Evolutionary conservation across 345 rosid genomes (phyloP).

Genomic region (Eucalyptus melliodora): DNA sequence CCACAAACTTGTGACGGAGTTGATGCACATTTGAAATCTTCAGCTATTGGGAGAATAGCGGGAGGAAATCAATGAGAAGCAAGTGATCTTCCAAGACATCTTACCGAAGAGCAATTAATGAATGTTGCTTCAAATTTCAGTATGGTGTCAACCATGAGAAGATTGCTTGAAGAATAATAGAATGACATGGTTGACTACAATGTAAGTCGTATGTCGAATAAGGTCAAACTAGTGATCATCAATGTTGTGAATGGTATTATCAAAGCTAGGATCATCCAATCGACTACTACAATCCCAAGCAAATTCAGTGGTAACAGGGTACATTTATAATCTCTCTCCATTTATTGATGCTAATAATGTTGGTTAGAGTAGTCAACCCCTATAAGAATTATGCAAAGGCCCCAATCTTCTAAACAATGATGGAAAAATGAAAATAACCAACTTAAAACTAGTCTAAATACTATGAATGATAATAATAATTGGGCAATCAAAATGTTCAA

Average conservation of each 20-base stretch:
- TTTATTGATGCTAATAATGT: neutral
- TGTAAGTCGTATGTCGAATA: neutral
- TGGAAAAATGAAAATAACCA: neutral
- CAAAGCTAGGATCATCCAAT: neutral
- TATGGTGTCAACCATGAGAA: neutral
- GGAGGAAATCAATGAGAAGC: neutral
- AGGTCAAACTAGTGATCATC: neutral
- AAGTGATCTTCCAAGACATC: neutral
- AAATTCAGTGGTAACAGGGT: neutral
- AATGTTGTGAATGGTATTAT: neutral
- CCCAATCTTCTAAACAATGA: neutral
- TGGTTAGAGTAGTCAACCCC: neutral
- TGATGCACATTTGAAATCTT: neutral
- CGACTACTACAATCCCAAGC: neutral
- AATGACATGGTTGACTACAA: neutral
- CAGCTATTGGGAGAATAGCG: rapidly evolving
- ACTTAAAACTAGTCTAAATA: neutral
- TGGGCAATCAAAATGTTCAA: neutral
- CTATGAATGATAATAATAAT: neutral
- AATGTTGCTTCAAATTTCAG: neutral
- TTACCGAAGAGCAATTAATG: neutral
- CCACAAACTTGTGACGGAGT: too few relatives aligned
- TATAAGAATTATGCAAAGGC: neutral
- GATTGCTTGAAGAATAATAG: neutral
- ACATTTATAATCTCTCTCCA: neutral